Evolutionary conservation across 1,284 basidiomycete genomes (phyloP), one percentile per base, ranked within the genome.

Genomic region (Trichosporon inkin): DNA sequence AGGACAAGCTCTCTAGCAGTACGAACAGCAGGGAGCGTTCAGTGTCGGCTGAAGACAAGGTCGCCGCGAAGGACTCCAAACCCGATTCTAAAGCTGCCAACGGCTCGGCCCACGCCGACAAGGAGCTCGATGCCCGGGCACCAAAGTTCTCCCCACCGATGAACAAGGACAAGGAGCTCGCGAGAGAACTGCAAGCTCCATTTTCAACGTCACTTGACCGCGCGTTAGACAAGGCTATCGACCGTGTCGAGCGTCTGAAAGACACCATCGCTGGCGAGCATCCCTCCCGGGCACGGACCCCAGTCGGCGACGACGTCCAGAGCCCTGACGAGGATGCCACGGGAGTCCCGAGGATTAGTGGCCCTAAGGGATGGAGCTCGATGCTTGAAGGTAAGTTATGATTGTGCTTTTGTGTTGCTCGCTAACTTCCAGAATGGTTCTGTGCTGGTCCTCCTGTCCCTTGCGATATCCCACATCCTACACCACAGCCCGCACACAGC

Each of bases 351-450:
- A 37, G 34, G 32, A 36, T 38, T 17, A 51, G 32, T 6, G 59
- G 41, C 0, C 51, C 58, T 2, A 74, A 71, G 61, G 75, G 75
- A 2, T 77, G 75, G 75, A 74, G 72, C 49, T 69, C 65, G 28
- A 74, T 77, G 71, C 66, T 76, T 1, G 74, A 76, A 63, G 74
- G 74, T 74, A 59, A 63, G 72, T 63, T n/a, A 10, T 8, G n/a
- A n/a, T n/a, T n/a, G 5, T n/a, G 34, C 32, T n/a, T 10, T 19
- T 13, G 7, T 3, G 10, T n/a, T 6, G 14, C 16, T 14, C 14
- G n/a, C 60, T 62, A 11, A 64, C 37, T 32, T 5, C 8, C 52
- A 75, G 75, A 77, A 36, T 77, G 73, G 68, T 67, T 77, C 34
- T 75, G 73, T 49, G 72, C 70, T 4, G 61, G 60, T 0, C 63